Evolutionary conservation across 257 asterid species (phyloP).

Genomic region (Penstemon barbatus): DNA sequence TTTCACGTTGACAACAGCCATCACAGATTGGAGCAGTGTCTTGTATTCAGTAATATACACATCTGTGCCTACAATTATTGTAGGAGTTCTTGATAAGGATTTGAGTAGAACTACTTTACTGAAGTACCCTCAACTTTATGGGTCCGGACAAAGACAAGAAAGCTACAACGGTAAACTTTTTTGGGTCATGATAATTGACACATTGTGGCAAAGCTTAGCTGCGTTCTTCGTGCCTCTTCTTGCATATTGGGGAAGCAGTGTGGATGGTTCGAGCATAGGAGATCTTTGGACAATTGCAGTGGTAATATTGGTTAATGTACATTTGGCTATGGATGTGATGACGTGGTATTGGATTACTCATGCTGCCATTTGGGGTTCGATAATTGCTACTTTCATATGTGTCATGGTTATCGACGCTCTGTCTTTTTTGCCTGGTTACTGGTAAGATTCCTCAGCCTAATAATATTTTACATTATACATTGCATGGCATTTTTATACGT

Average conservation of each 20-base stretch:
- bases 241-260: conserved; percentile 68
- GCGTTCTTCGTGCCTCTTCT: conserved; percentile 67
- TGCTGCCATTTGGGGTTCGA: conserved; percentile 88
- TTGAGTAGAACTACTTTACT: conserved; percentile 69
- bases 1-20: conserved; percentile 85
- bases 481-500: background rate
- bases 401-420: conserved; percentile 68
- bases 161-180: conserved; percentile 71
- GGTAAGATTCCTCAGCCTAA: conserved; percentile 45
- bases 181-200: conserved; percentile 82
- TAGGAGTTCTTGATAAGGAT: conserved; percentile 90
- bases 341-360: conserved; percentile 92
- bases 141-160: conserved; percentile 83
- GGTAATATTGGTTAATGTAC: conserved; percentile 79
- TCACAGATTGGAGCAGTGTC: conserved; percentile 97
- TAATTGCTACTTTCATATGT: conserved; percentile 73
- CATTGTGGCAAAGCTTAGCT: conserved; percentile 88
- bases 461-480: background rate
- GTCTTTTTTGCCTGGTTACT: conserved; percentile 76
- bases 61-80: conserved; percentile 74
- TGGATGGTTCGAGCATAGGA: conserved; percentile 83
- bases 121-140: conserved; percentile 82
- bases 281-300: conserved; percentile 92
- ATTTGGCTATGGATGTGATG: conserved; percentile 87
- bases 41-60: conserved; percentile 86